A percentile compares a stretch with the other conserved stretches of the same genome.
Conservation (phyloP, 2,329 filamentous ascomycete species). For the Leptodontidium sp. region DNA sequence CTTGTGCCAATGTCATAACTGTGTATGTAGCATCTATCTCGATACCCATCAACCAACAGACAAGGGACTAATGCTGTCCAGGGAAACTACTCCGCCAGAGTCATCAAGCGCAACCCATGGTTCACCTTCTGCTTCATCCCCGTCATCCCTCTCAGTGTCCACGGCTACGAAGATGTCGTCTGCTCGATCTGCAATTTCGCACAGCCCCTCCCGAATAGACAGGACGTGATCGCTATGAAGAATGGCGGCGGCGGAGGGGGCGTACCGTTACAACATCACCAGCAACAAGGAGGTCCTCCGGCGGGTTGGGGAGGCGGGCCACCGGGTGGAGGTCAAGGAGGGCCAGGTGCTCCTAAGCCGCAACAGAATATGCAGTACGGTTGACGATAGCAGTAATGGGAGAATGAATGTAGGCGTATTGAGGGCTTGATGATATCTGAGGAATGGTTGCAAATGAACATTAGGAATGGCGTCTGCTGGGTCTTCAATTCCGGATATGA, state of each 20-base stretch:
- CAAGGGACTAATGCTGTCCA: constrained; percentile 30
- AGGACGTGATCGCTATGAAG: constrained; percentile 43
- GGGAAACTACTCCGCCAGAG: constrained; percentile 67
- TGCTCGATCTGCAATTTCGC: constrained; percentile 82
- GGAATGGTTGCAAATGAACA: not conserved
- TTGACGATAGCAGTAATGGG: constrained; percentile 25
- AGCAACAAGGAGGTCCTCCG: constrained; percentile 33
- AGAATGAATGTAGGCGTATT: not conserved
- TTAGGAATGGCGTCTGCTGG: not conserved
- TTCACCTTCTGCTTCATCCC: constrained; percentile 84
- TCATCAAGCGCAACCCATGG: constrained; percentile 73
- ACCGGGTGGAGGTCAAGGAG: constrained; percentile 25
- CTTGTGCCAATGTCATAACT: constrained; percentile 70
- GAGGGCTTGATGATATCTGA: not conserved
- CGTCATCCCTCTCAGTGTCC: constrained; percentile 73
- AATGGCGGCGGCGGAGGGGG: constrained; percentile 40
- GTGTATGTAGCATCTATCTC: constrained; percentile 47
- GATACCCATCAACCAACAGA: not conserved
- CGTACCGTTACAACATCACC: constrained; percentile 42
- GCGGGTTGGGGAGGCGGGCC: constrained; percentile 42
- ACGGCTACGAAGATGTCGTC: constrained; percentile 72
- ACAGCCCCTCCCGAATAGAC: constrained; percentile 64
- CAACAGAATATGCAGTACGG: constrained; percentile 45
- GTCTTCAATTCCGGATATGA: not conserved
- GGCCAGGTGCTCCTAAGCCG: constrained; percentile 34